These are phyloP conservation scores for Massarina eburnea DNA, from an alignment of 2,329 filamentous ascomycete species.

Conservation along the genomic window DNA sequence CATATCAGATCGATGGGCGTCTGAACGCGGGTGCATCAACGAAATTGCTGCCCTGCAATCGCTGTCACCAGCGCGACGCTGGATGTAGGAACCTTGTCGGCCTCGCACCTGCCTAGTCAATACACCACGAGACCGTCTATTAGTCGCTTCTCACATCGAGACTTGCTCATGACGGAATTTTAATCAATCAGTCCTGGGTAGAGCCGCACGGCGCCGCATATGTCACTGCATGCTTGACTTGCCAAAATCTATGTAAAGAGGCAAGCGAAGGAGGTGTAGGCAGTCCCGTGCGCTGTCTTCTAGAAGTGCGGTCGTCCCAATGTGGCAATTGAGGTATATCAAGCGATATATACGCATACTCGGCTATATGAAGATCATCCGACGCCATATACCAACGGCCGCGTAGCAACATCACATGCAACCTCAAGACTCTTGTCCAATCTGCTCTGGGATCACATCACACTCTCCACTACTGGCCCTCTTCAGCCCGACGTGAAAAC, in stretches of 20 bases:
- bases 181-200: slow-evolving; percentile 7
- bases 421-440: slow-evolving; percentile 16
- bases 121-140: background rate
- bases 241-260: slow-evolving; percentile 3
- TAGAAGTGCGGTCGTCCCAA: slow-evolving; percentile 27
- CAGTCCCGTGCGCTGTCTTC: slow-evolving; percentile 12
- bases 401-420: slow-evolving; percentile 36
- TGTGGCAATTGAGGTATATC: slow-evolving; percentile 33
- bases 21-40: background rate
- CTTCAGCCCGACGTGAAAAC: slow-evolving; percentile 4
- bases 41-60: slow-evolving; percentile 5
- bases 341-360: slow-evolving; percentile 32
- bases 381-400: slow-evolving; percentile 18
- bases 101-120: background rate
- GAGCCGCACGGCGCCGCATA: slow-evolving; percentile 38
- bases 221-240: slow-evolving; percentile 22
- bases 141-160: background rate
- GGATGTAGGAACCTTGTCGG: background rate
- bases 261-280: background rate
- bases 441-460: slow-evolving; percentile 7
- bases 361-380: slow-evolving; percentile 40
- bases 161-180: no score
- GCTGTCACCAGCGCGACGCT: background rate
- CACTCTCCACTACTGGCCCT: slow-evolving; percentile 5
- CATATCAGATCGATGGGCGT: background rate